Percentiles rank a stretch among this genome's conserved stretches.
These are phyloP conservation scores for Hypsizygus ulmarius DNA, from an alignment of 1,284 basidiomycete species.

Conservation along the genomic window DNA sequence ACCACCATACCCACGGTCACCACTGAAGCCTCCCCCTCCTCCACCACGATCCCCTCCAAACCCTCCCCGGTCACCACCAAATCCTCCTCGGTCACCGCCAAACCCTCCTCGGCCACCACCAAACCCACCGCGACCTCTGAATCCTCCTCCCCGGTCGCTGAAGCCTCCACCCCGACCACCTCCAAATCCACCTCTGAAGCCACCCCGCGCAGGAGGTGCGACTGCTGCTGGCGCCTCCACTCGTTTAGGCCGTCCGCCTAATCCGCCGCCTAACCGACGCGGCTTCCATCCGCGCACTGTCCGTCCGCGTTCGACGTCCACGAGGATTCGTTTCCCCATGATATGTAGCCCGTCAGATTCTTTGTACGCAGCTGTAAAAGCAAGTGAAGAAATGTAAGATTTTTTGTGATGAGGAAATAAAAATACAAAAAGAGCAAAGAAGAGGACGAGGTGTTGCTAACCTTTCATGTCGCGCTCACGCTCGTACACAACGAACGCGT, in stretches of 20 bases:
- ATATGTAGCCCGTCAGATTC: conserved; percentile 98
- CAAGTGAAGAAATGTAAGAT: neutral
- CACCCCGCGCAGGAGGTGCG: conserved; percentile 28
- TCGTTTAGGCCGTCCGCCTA: conserved; percentile 93
- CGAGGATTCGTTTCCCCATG: conserved; percentile 91
- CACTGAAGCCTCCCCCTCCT: conserved; percentile 30
- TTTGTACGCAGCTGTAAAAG: conserved; percentile 87
- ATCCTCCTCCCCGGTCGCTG: conserved; percentile 34
- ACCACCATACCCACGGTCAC: conserved; percentile 33
- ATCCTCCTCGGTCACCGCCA: conserved; percentile 31
- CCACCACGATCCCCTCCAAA: conserved; percentile 26
- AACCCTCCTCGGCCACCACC: conserved; percentile 36
- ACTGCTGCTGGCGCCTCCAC: conserved; percentile 47
- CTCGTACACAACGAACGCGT: conserved; percentile 98
- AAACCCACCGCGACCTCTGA: conserved; percentile 38
- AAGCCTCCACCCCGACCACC: conserved; percentile 27
- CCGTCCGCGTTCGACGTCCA: conserved; percentile 97
- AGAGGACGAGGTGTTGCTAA: too few species aligned
- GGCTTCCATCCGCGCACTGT: conserved; percentile 99
- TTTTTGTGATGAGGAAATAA: conserved; percentile 16
- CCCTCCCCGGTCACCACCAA: conserved; percentile 31
- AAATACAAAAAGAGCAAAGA: conserved; percentile 14
- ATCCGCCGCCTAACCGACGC: conserved; percentile 88
- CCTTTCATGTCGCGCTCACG: conserved; percentile 99
- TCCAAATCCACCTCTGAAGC: conserved; percentile 41